These are phyloP conservation scores for Przewalskia tangutica DNA, from an alignment of 257 asterid genomes.

Conservation along the genomic window DNA sequence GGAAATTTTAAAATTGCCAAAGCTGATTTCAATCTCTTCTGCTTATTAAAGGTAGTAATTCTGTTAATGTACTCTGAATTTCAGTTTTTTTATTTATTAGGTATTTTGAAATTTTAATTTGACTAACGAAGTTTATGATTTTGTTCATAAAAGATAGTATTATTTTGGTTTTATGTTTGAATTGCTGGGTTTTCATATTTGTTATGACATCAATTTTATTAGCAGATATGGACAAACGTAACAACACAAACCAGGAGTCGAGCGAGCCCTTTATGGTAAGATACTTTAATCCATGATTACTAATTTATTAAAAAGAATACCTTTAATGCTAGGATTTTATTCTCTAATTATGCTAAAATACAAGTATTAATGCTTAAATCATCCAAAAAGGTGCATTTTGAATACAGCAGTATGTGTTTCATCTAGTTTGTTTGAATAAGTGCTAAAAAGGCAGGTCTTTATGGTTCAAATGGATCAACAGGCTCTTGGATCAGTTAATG, in stretches of 20 bases:
- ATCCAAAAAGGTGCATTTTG: background rate
- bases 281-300: background rate
- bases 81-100: background rate
- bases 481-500: background rate
- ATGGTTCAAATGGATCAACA: background rate
- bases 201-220: background rate
- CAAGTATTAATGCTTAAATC: background rate
- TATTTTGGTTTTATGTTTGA: background rate
- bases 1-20: background rate
- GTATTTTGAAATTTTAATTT: background rate
- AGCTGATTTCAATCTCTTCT: background rate
- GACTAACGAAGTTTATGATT: background rate
- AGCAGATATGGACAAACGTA: constrained; percentile 1
- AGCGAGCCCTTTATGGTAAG: constrained; percentile 3
- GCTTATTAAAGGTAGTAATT: background rate
- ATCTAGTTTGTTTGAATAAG: background rate
- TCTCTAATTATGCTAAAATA: background rate
- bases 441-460: background rate
- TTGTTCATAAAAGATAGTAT: background rate
- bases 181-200: background rate
- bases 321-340: background rate
- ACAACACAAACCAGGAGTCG: background rate
- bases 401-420: background rate
- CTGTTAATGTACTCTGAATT: background rate
- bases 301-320: background rate